Evolutionary conservation across 331 rosid genomes (phyloP), one percentile per base, ranked within the genome.

Genomic region (Malus hybrid): DNA sequence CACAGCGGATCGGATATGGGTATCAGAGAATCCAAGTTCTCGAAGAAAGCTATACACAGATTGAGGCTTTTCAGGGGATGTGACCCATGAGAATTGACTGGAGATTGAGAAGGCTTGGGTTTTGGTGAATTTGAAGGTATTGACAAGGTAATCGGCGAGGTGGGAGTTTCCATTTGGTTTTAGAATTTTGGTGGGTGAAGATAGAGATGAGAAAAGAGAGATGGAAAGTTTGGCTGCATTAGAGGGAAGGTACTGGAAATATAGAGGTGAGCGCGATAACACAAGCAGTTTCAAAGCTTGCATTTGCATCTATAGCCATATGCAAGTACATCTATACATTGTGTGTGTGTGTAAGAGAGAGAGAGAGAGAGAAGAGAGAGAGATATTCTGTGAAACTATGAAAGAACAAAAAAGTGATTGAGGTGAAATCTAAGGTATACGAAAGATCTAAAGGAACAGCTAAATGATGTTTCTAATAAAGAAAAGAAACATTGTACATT

Each of bases 1-100:
- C 29, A 80, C 73, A 6, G 76, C 50, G 12, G 70, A 74, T 26
- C 34, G 70, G 33, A 83, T 75, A 11, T 78, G 75, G 36, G 77
- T 18, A 32, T 82, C 75, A 8, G 89, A 77, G 60, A 80, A 56
- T 29, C 89, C 85, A 8, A 71, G 72, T 32, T 82, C 77, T 33
- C 7, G 74, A 62, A 80, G 68, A 70, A 82, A 80, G 26, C 50
- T 66, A 52, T 66, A 36, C 12, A 86, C 72, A 11, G 69, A 66
- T 58, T 46, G 78, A 14, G 83, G 87, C 18, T 80, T 78, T 24
- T 68, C 75, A 18, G 66, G 70, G 36, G 83, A 65, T 60, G 30
- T 48, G 26, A 57, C 13, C 62, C 70, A 15, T 29, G 32, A 52
- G 13, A 77, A 64, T 22, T 73, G 42, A 20, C 46, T 60, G 18